Base-by-base conservation (phyloP, 1,284 basidiomycete genomes). In the Papiliotrema nemorosa region DNA sequence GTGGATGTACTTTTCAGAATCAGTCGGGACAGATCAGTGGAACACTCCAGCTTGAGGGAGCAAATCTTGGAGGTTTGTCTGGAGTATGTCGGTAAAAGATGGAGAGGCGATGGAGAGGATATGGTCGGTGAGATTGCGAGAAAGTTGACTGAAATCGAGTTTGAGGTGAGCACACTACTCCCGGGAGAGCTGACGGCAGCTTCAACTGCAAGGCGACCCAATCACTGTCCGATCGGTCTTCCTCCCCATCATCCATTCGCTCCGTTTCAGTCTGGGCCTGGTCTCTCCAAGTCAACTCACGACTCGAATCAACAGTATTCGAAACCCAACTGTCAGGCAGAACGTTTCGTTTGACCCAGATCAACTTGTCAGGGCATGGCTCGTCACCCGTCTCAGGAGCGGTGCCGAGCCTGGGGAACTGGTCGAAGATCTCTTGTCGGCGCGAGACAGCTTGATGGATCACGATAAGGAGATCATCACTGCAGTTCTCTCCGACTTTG, bases 181-280 rank as follows among this genome's bases (percentile, higher is more conserved):
- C 27, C 3, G 42, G 21, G 31, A 12, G 35, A 10, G 10, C 47
- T 21, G 18, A 22, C 14, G 31, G 6, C 25, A 58, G 66, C 42
- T 55, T 3, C 59, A 64, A 51, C 47, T 66, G 5, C 58, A 59
- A 27, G 61, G 59, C 10, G 39, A 59, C 22, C 47, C 58, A 14
- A 25, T 52, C 3, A 51, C 47, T 14, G 34, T 55, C 5, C 52
- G 49, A 13, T 25, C 48, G 2, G 29, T 42, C n/a, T 55, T 65
- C 31, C 21, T 66, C n/a, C 55, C 62, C 14, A 50, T 58, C 6
- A 36, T 71, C 18, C 60, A 63, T 13, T 39, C 47, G 9, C 29
- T 67, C 44, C 57, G 69, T 18, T 64, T 62, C 50, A 35, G 52
- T 13, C 61, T 69, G 24, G 69, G 69, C 22, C 55, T 71, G 24